Conservation (phyloP, 2,329 filamentous ascomycete genomes). For the Alternaria ventricosa region DNA sequence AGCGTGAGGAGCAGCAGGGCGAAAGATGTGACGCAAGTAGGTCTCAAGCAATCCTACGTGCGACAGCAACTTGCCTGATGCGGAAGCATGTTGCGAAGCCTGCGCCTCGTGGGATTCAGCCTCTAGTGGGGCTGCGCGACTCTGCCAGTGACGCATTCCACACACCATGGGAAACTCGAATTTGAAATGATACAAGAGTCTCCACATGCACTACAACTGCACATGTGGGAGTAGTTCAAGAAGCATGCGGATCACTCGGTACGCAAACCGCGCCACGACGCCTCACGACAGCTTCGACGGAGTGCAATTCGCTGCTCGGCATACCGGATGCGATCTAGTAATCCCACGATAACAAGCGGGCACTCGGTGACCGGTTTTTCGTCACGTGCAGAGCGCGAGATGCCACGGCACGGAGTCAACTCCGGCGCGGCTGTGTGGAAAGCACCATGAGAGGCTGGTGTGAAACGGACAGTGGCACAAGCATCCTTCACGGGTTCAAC, state of each 20-base stretch:
- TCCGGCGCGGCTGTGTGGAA: conserved; percentile 2
- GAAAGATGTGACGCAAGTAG: background rate
- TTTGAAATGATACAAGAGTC: background rate
- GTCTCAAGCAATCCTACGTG: conserved; percentile 1
- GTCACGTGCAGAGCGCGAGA: conserved; percentile 3
- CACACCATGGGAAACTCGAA: background rate
- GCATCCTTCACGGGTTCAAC: conserved; percentile 9
- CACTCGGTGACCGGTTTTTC: conserved; percentile 5
- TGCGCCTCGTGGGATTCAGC: conserved; percentile 8
- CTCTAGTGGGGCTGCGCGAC: conserved; percentile 6
- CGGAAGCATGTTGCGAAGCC: conserved; percentile 11
- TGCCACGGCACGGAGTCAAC: conserved; percentile 5
- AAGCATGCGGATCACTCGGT: conserved; percentile 8
- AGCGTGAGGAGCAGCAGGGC: conserved; percentile 1
- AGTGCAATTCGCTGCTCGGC: background rate
- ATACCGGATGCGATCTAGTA: conserved; percentile 5
- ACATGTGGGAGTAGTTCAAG: background rate
- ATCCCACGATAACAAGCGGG: background rate
- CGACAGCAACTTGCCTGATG: conserved; percentile 1
- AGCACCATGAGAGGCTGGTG: background rate
- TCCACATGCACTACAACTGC: background rate
- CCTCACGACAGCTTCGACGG: conserved; percentile 1
- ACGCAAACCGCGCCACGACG: background rate
- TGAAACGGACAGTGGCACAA: conserved; percentile 6
- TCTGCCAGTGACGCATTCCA: conserved; percentile 5